A percentile compares a stretch with the other conserved stretches of the same genome.
Evolutionary conservation across 306 rosid genomes (phyloP).

Genomic region (barrel medic (Medicago truncatula)): MtrunA17r5.0-ANR NC_053049.1:16802001-16802500

Average conservation of each 20-base stretch:
- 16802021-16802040: no score
- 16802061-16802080: no score
- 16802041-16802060: no score
- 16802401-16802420: slow-evolving; percentile 52
- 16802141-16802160: no score
- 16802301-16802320: slow-evolving; percentile 14
- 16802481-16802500: slow-evolving; percentile 44
- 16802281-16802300: slow-evolving; percentile 10
- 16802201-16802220: background rate
- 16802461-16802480: slow-evolving; percentile 25
- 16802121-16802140: no score
- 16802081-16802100: no score
- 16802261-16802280: background rate
- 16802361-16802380: slow-evolving; percentile 47
- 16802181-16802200: background rate
- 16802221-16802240: background rate
- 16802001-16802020: no score
- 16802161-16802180: no score
- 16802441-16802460: slow-evolving; percentile 47
- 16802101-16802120: no score
- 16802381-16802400: slow-evolving; percentile 29
- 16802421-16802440: slow-evolving; percentile 64
- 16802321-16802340: no score
- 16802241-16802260: slow-evolving; percentile 37
- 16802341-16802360: background rate